Base-by-base conservation (phyloP, 2,329 filamentous ascomycete species). In the Fusarium drepaniforme region DNA sequence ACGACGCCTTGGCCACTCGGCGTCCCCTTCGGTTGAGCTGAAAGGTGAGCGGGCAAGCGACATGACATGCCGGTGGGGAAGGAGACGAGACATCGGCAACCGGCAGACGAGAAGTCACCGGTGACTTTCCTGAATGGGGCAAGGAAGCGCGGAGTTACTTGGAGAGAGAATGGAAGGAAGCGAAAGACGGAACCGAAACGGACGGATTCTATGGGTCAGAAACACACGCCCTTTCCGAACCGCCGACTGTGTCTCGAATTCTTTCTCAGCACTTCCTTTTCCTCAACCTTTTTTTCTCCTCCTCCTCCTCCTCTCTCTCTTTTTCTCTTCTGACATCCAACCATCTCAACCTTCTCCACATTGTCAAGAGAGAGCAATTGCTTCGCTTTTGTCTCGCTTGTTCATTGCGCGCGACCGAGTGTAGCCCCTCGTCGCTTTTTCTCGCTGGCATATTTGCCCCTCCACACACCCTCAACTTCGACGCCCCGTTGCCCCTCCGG, bases 161-260 rank as follows among this genome's bases (percentile, higher is more conserved):
- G 44, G 66, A 67, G 60, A 44, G 33, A 33, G 53, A 30, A n/a
- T n/a, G n/a, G n/a, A 46, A 33, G 40, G 56, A 66, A 60, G 66
- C 60, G 73, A 71, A 57, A 57, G 67, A 76, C 64, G 73, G 73
- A 75, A 75, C 67, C 66, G 73, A 72, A 67, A 76, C 73, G 71
- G 73, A 75, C 67, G 64, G 56, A 72, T 74, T 77, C 57, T 71
- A 67, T 78, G 76, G 76, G 76, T 67, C 74, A 76, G 64, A 66
- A 62, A 66, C 73, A 73, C 64, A 66, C 73, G 75, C 64, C 70
- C 70, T 74, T 78, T 44, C 77, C 77, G 77, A 78, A 75, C 58
- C 75, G 61, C 71, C 71, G 77, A 72, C 66, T 71, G 33, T 71
- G 56, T 71, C 42, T 44, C 25, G 68, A 51, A 58, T 60, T 53